A percentile compares a stretch with the other conserved stretches of the same genome.
Conservation (phyloP, 2,329 filamentous ascomycete genomes). For the Pezizomycotina sp. region DNA sequence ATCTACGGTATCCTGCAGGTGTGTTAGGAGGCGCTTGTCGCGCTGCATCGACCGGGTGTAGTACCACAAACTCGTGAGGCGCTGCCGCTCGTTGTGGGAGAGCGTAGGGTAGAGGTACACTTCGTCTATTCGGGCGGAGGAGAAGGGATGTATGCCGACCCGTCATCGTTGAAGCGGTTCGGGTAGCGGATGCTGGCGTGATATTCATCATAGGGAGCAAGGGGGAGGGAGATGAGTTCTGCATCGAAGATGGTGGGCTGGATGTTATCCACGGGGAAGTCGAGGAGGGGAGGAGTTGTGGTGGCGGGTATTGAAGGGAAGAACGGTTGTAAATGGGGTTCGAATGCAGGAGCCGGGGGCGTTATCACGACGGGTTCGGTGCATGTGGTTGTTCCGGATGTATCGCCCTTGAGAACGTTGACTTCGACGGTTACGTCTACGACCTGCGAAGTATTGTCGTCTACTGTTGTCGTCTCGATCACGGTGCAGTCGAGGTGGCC, state of each 20-base stretch:
- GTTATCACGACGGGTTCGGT: too few relatives aligned
- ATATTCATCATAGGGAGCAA: constrained; percentile 8
- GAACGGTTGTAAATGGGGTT: too few relatives aligned
- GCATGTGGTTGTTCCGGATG: too few relatives aligned
- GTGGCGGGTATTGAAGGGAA: too few relatives aligned
- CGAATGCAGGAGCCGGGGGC: too few relatives aligned
- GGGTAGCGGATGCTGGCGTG: constrained; percentile 8
- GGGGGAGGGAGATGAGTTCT: constrained; percentile 8
- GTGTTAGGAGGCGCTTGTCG: constrained; percentile 31
- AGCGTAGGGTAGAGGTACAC: constrained; percentile 29
- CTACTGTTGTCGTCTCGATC: too few relatives aligned
- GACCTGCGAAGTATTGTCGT: too few relatives aligned
- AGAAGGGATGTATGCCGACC: constrained; percentile 10
- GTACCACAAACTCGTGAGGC: constrained; percentile 32
- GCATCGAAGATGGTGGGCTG: constrained; percentile 11
- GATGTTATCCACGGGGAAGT: too few relatives aligned
- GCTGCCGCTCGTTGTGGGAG: constrained; percentile 28
- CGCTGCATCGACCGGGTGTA: constrained; percentile 31
- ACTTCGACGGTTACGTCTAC: too few relatives aligned
- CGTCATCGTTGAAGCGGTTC: constrained; percentile 2
- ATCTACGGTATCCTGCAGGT: constrained; percentile 32
- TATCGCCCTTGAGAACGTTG: too few relatives aligned
- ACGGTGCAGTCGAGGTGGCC: too few relatives aligned
- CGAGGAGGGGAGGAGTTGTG: too few relatives aligned
- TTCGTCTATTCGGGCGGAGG: constrained; percentile 21